Evolutionary conservation across 805 yeast species (phyloP).

Genomic region (Pichia pseudocactophila): DNA sequence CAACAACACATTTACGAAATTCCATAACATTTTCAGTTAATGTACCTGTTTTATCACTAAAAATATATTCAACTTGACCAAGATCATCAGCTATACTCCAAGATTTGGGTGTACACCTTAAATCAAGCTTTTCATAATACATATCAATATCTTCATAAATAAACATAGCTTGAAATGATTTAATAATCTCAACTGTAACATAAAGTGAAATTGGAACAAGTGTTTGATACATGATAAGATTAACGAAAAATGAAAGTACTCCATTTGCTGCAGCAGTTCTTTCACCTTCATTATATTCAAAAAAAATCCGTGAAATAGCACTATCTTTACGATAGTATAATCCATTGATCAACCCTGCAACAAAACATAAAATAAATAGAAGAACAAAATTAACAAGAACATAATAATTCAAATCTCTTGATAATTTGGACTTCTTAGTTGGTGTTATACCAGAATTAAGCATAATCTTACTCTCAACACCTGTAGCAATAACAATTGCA

Average conservation of each 20-base stretch:
- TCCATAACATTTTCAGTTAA: constrained; percentile 80
- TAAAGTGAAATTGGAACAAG: constrained; percentile 75
- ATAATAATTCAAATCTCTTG: constrained; percentile 57
- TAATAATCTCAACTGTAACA: constrained; percentile 70
- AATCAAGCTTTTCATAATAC: constrained; percentile 62
- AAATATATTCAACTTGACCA: constrained; percentile 76
- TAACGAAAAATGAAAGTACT: constrained; percentile 59
- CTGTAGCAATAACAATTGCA: constrained; percentile 70
- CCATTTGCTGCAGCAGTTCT: constrained; percentile 57
- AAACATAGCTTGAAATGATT: constrained; percentile 67
- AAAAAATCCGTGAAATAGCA: constrained; percentile 39
- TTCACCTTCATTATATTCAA: constrained; percentile 55
- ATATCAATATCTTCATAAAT: constrained; percentile 61
- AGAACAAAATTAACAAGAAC: constrained; percentile 55
- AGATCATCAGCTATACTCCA: constrained; percentile 81
- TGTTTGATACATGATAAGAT: constrained; percentile 64
- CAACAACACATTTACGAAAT: constrained; percentile 66
- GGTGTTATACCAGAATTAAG: constrained; percentile 74
- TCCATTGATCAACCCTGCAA: constrained; percentile 66
- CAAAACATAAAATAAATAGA: constrained; percentile 56
- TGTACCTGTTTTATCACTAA: constrained; percentile 81
- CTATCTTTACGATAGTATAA: constrained; percentile 37
- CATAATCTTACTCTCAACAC: constrained; percentile 68
- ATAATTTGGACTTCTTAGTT: constrained; percentile 55
- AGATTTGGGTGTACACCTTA: constrained; percentile 71